Base-by-base conservation (phyloP, 345 rosid species). In the Cardamine occulta region DNA sequence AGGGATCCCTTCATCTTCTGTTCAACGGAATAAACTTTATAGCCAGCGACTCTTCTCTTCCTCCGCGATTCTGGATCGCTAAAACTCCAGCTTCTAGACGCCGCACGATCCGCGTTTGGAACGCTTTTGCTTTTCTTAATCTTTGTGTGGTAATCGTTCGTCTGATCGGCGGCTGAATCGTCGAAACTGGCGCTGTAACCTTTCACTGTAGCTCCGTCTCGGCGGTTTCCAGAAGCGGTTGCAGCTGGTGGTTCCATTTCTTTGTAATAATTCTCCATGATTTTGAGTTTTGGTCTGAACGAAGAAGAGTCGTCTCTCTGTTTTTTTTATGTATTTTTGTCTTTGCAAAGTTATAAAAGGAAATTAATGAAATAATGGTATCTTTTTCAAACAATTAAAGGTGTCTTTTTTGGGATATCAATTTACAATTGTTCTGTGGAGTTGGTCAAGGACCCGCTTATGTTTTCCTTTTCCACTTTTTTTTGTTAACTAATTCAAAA, bases 1-100 rank as follows among this genome's bases (percentile, higher is more conserved):
- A 95, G 49, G 71, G 97, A 89, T 24, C 93, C 97, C 53, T 90
- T 95, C 93, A 92, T 85, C 80, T 90, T 95, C 19, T 93, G 96
- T 75, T 95, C 96, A 51, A 91, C 89, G 7, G 92, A 60, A 70
- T 95, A 92, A 15, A 80, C 93, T 54, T 89, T 92, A 80, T 95
- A 92, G 61, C 92, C 73, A 17, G 93, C 97, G 51, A 95, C 97
- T 86, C 97, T 86, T 74, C 82, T 90, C 84, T 90, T 95, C 93
- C 99, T 95, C 65, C 90, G 87, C 32, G 89, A 56, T 80, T 95
- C 99, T 4, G 96, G 93, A 78, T 94, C 97, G 37, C 62, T 82
- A 39, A 95, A 83, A 76, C 88, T 84, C 99, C 97, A 95, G 79
- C 79, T 79, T 63, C 79, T 68, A 6, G 82, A 74, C 48, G 49